Conservation (phyloP, 495 filamentous ascomycete genomes). For the Neurospora cerealis region DNA sequence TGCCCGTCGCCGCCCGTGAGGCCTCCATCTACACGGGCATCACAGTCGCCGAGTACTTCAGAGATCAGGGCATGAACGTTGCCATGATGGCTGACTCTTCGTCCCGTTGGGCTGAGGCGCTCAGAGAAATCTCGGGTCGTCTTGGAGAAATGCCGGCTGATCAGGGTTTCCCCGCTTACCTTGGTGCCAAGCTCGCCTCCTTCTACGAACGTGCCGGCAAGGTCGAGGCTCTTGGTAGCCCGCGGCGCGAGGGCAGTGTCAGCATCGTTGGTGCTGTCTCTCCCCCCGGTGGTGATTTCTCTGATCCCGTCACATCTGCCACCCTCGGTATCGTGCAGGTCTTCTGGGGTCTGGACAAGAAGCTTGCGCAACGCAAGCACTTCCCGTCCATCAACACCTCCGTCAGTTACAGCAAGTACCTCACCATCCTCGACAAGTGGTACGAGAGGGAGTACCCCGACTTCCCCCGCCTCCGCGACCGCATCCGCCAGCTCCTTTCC, state of each 20-base stretch:
- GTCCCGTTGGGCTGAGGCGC: constrained; percentile 95
- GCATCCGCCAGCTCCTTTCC: constrained; percentile 83
- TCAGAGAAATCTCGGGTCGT: constrained; percentile 98
- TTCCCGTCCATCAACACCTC: constrained; percentile 98
- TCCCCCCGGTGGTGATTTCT: constrained; percentile 97
- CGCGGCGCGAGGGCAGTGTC: constrained; percentile 79
- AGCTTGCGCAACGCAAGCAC: constrained; percentile 96
- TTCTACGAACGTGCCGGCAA: constrained; percentile 98
- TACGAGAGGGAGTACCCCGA: constrained; percentile 90
- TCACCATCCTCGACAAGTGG: constrained; percentile 71
- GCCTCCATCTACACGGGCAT: constrained; percentile 99
- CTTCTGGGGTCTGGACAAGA: constrained; percentile 99
- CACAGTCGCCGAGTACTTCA: constrained; percentile 96
- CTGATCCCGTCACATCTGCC: constrained; percentile 89
- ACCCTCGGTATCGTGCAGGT: constrained; percentile 98
- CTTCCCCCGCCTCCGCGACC: constrained; percentile 85
- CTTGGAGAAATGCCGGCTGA: constrained; percentile 99
- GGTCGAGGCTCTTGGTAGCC: constrained; percentile 75
- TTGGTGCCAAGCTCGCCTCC: constrained; percentile 90
- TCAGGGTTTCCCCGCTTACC: constrained; percentile 97
- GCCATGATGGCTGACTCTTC: constrained; percentile 99
- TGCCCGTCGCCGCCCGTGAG: constrained; percentile 97
- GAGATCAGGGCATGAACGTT: constrained; percentile 94
- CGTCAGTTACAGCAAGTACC: constrained; percentile 96
- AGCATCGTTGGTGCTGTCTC: constrained; percentile 97